Base-by-base conservation (phyloP, 1,284 basidiomycete species). In the Ganoderma multipileum region DNA sequence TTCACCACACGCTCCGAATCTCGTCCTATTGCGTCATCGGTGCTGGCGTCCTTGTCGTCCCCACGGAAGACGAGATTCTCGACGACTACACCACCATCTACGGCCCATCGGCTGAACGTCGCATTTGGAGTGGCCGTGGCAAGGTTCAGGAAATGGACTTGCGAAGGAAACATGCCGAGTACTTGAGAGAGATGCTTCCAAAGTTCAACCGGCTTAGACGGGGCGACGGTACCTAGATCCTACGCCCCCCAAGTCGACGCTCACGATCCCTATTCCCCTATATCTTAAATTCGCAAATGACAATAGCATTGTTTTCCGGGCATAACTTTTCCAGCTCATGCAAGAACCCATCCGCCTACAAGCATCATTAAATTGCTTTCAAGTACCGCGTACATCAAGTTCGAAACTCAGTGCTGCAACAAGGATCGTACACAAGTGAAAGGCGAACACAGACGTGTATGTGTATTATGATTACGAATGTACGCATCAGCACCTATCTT, bases 71-170 rank as follows among this genome's bases (percentile, higher is more conserved):
- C 74, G 91, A 97, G 77, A 81, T 85, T 0, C 82, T 99, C 20
- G 90, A 93, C n/a, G 91, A 95, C 67, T 94, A 92, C 75, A 97
- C 95, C 0, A 91, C 94, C 6, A 85, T 97, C 2, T 97, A 93
- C 76, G 96, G 95, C 0, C 86, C 89, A 1, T 85, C 88, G 3
- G 89, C 91, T 0, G 89, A 92, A 69, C 85, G 91, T 61, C 83
- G 95, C 55, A 85, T 81, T 8, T 98, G 96, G 95, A 96, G 93
- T 75, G 95, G 95, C 4, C 86, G 92, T 72, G 95, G 95, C 2
- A 90, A 91, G 72, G 85, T 91, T 1, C 95, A 97, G 77, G 95
- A 96, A 76, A 87, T 86, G 50, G 95, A 95, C 74, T 79, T 98
- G 66, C 85, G 95, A 67, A 83, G 88, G 47, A 98, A 98, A 78